Evolutionary conservation across 164 flowering plant genomes (phyloP).

Genomic region (Dillenia suffruticosa): DNA sequence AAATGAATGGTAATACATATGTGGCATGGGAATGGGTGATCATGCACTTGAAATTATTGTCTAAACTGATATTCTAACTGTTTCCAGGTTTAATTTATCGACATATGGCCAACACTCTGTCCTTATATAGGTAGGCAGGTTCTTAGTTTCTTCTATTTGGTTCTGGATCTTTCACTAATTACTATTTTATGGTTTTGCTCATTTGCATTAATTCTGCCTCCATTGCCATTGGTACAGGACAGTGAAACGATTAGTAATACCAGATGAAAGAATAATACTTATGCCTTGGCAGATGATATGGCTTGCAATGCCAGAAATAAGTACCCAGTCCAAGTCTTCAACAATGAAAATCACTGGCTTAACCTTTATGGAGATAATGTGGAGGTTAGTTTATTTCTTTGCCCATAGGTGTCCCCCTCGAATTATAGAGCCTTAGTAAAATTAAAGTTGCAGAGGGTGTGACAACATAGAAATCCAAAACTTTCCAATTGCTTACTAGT

Average conservation of each 20-base stretch:
- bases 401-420: no score
- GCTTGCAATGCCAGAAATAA: slow-evolving; percentile 97
- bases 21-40: no score
- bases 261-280: slow-evolving; percentile 97
- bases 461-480: no score
- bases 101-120: slow-evolving; percentile 99
- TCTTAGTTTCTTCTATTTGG: neutral
- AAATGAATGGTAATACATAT: no score
- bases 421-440: no score
- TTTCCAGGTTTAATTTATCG: slow-evolving; percentile 91
- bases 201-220: neutral
- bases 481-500: no score
- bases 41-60: no score
- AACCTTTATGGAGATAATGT: slow-evolving; percentile 99
- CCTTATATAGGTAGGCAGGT: slow-evolving; percentile 74
- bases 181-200: neutral
- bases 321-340: slow-evolving; percentile 96
- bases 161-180: slow-evolving; percentile 1
- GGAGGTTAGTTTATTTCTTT: slow-evolving; percentile 48
- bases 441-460: no score
- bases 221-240: slow-evolving; percentile 47
- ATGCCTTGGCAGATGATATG: slow-evolving; percentile 99
- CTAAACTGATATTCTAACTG: slow-evolving; percentile 2
- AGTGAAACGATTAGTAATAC: slow-evolving; percentile 93
- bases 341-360: slow-evolving; percentile 92